Conservation (phyloP, 176 grass and related monocot species). For the Areca catechu region DNA sequence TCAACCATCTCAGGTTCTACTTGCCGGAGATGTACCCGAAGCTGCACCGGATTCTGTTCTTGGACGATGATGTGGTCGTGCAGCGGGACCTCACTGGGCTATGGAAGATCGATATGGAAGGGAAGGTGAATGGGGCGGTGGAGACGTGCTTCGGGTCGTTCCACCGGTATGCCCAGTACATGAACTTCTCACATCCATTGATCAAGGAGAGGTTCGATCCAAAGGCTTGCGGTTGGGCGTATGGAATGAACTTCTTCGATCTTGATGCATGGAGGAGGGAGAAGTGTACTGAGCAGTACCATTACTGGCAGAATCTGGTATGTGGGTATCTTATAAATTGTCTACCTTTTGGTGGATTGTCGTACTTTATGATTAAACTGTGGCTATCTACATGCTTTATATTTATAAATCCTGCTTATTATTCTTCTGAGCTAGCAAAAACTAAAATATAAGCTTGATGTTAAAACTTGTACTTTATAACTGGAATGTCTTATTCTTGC, state of each 20-base stretch:
- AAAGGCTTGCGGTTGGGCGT: conserved; percentile 94
- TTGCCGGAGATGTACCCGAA: conserved; percentile 97
- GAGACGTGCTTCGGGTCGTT: conserved; percentile 98
- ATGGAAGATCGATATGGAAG: conserved; percentile 98
- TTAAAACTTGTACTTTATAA: too few species aligned
- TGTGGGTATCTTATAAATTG: conserved; percentile 3
- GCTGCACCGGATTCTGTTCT: conserved; percentile 80
- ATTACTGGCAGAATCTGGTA: conserved; percentile 99
- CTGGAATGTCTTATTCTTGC: too few species aligned
- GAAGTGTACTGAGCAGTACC: conserved; percentile 90
- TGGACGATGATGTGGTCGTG: conserved; percentile 95
- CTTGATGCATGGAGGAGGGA: conserved; percentile 88
- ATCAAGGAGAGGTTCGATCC: conserved; percentile 89
- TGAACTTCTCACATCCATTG: conserved; percentile 96
- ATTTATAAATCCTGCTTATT: too few species aligned
- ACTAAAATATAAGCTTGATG: too few species aligned
- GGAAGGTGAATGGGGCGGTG: conserved; percentile 96
- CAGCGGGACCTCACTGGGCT: conserved; percentile 77
- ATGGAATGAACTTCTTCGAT: conserved; percentile 98
- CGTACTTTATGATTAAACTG: neutral
- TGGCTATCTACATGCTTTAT: too few species aligned
- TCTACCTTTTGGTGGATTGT: neutral
- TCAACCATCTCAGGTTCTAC: conserved; percentile 93
- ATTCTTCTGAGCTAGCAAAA: too few species aligned
- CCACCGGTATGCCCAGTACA: conserved; percentile 90